These are phyloP conservation scores for Septoria linicola DNA, from an alignment of 2,329 filamentous ascomycete species.

Conservation along the genomic window DNA sequence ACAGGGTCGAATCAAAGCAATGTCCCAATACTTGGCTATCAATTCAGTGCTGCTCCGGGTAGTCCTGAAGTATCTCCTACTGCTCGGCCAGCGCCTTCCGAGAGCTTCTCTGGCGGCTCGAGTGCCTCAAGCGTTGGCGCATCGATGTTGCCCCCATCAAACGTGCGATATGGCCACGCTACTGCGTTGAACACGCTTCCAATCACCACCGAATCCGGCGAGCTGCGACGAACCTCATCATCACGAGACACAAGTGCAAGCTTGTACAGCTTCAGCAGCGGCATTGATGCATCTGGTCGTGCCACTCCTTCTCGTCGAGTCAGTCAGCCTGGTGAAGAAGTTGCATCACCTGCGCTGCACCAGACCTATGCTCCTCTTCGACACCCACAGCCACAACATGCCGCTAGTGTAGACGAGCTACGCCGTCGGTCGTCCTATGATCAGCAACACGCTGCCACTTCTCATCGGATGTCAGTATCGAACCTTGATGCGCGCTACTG, in stretches of 20 bases:
- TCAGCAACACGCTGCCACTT: conserved; percentile 26
- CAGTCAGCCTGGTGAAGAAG: conserved; percentile 14
- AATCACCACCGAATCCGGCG: conserved; percentile 14
- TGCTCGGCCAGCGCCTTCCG: conserved; percentile 21
- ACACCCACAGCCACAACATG: conserved; percentile 31
- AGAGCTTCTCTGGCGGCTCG: conserved; percentile 26
- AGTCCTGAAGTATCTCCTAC: conserved; percentile 31
- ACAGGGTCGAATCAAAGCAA: conserved; percentile 17
- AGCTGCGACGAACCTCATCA: conserved; percentile 22
- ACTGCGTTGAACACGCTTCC: conserved; percentile 16
- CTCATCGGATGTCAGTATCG: conserved; percentile 32
- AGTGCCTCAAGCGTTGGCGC: conserved; percentile 21
- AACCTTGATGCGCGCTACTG: conserved; percentile 31
- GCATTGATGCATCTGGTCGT: conserved; percentile 21
- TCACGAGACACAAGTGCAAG: conserved; percentile 25
- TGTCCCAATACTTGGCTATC: conserved; percentile 30
- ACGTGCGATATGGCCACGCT: conserved; percentile 18
- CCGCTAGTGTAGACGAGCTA: conserved; percentile 29
- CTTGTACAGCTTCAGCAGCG: conserved; percentile 35
- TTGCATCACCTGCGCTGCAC: conserved; percentile 12
- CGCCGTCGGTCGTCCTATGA: conserved; percentile 29
- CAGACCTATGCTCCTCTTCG: conserved; percentile 20
- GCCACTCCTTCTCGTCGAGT: conserved; percentile 19
- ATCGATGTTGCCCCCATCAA: conserved; percentile 28
- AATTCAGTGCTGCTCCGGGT: conserved; percentile 28